These are phyloP conservation scores for Syzygium aqueum DNA, from an alignment of 345 rosid genomes.

Conservation along the genomic window DNA sequence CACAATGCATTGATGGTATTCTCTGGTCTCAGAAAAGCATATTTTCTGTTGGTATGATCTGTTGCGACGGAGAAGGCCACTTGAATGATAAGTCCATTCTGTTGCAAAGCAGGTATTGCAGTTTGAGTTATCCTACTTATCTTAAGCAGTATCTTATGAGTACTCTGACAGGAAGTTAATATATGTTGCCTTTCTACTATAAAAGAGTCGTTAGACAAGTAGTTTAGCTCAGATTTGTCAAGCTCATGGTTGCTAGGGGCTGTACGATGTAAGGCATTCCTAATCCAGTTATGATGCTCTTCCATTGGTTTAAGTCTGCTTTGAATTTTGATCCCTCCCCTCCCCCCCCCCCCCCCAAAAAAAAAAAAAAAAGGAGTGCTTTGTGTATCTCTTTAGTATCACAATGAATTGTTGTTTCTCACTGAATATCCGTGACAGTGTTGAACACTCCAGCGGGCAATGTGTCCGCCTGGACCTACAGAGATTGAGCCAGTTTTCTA, in stretches of 20 bases:
- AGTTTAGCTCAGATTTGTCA: not conserved
- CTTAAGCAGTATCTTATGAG: not conserved
- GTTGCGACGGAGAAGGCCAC: constrained; percentile 94
- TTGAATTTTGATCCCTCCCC: not conserved
- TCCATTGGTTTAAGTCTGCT: not conserved
- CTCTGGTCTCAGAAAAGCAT: constrained; percentile 53
- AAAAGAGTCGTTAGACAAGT: not conserved
- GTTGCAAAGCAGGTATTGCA: constrained; percentile 79
- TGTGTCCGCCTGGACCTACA: constrained; percentile 72
- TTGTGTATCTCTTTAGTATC: not conserved
- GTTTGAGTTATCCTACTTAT: not conserved
- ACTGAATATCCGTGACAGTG: constrained; percentile 25
- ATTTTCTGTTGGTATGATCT: constrained; percentile 85
- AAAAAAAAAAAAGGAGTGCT: too few relatives aligned
- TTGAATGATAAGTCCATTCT: constrained; percentile 77
- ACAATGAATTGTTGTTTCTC: not conserved
- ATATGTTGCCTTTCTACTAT: not conserved
- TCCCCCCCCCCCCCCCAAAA: too few relatives aligned
- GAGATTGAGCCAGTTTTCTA: constrained; percentile 56
- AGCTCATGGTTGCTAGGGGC: not conserved
- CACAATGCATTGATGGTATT: not conserved
- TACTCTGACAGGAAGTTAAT: not conserved
- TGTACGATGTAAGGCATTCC: not conserved
- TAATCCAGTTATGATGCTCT: not conserved
- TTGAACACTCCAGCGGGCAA: constrained; percentile 78